These are phyloP conservation scores for Diutina neorugosa DNA, from an alignment of 1,139 yeast species.

Conservation along the genomic window DNA sequence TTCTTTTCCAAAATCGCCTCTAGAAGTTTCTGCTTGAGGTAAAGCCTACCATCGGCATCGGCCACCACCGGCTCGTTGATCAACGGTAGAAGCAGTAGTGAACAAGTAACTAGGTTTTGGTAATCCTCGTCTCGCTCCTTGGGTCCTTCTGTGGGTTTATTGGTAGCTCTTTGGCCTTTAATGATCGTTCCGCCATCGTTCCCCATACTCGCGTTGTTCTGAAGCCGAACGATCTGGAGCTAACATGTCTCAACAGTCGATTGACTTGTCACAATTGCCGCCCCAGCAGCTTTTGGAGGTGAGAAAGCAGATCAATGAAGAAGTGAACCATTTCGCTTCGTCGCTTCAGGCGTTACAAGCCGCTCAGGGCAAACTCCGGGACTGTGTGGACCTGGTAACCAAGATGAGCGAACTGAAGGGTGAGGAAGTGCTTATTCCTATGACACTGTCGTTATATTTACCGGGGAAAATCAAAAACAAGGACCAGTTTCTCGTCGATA, in stretches of 20 bases:
- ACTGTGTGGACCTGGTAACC: constrained; percentile 64
- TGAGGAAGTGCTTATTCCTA: constrained; percentile 63
- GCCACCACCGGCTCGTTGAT: neutral
- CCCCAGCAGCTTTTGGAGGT: constrained; percentile 81
- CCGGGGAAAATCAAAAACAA: constrained; percentile 65
- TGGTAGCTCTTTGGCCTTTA: neutral
- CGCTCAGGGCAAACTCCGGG: constrained; percentile 74
- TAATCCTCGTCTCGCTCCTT: neutral
- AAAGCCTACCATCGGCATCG: neutral
- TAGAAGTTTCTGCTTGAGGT: neutral
- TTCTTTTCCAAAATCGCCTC: neutral
- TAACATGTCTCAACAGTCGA: constrained; percentile 5
- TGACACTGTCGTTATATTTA: constrained; percentile 79
- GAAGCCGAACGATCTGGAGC: neutral
- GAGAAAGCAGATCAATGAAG: constrained; percentile 76
- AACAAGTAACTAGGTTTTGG: neutral
- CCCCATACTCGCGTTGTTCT: neutral
- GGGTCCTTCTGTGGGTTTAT: neutral
- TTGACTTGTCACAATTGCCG: constrained; percentile 58
- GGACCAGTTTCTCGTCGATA: constrained; percentile 73
- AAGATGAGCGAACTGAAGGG: constrained; percentile 34
- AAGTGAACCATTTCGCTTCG: constrained; percentile 72
- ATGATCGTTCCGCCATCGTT: constrained; percentile 2
- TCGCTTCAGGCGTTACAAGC: constrained; percentile 76
- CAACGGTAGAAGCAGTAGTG: neutral